Base-by-base conservation (phyloP, 345 rosid species). In the Capsella bursapastoris region DNA sequence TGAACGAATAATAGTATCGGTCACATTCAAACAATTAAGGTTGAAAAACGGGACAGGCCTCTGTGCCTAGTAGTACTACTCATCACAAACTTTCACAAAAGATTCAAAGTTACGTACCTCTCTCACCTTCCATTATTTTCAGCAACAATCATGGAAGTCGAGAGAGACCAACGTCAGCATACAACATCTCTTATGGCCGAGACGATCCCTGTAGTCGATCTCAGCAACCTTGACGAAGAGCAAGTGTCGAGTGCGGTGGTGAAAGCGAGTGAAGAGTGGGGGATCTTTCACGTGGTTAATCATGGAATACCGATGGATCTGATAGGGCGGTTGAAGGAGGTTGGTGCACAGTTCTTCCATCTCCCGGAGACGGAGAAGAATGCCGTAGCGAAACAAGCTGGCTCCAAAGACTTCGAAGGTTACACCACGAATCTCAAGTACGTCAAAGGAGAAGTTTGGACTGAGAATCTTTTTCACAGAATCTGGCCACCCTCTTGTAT, bases 391-490 rank as follows among this genome's bases (percentile, higher is more conserved):
- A 85, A 79, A 59, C 71, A 71, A 2, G 62, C 82, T 2, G 87
- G 61, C 7, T 58, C 85, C 0, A 45, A 66, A 6, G 38, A 59
- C 4, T 8, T 77, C 0, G 89, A 90, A 80, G 97, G 97, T 0
- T 89, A 91, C 47, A 90, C 87, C 3, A 82, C 70, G 52, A 85
- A 84, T 52, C 58, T 73, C 32, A 31, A 81, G 4, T 87, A 79
- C 2, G 29, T 44, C 1, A 5, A 71, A 28, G 89, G 70, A 37
- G 85, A 82, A 63, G 57, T 72, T 8, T 90, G 95, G 96, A 84
- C 75, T 0, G 97, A 90, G 59, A 87, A 90, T 55, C 85, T 90
- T 18, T 87, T 90, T 64, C 95, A 92, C 71, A 82, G 14, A 78
- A 79, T 92, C 16, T 90, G 88, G 95, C 97, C 98, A 35, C 87